Evolutionary conservation across 2,329 filamentous ascomycete genomes (phyloP), one percentile per base, ranked within the genome.

Genomic region (Aspergillus spinulosporus): DNA sequence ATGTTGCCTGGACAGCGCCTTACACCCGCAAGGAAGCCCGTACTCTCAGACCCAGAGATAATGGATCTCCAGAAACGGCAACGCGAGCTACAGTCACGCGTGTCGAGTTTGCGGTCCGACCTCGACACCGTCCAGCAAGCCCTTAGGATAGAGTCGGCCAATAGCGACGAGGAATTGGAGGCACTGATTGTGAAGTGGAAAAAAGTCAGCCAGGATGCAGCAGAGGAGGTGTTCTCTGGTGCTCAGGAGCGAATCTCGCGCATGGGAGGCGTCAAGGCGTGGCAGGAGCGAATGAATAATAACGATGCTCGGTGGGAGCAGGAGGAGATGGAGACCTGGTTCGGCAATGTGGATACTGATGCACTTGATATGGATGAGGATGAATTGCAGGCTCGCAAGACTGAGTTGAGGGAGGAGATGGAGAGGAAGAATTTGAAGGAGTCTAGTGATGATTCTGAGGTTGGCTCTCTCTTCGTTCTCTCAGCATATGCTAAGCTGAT

Each of bases 171-270:
- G 1, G 84, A 88, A 56, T 74, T 90, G 26, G 72, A 80, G 42
- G 72, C 67, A 0, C 66, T 89, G 61, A 80, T 84, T 42, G 68
- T 68, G 2, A 87, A 82, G 68, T 91, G 88, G 88, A 82, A 78
- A 46, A 70, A 66, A 0, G 82, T 84, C 15, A 83, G 82, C 57
- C 79, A 86, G 59, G 74, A 79, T 49, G 87, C 85, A 5, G 88
- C 88, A 1, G 88, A 90, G 62, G 85, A 88, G 64, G 73, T 89
- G 8, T 90, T 88, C 68, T 78, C 74, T 26, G 73, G 77, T 15
- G 84, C 87, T 21, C 80, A 80, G 59, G 84, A 86, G 68, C 74
- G 84, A 52, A 78, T 88, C 37, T 77, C 83, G 64, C 74, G 81
- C 62, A 86, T 87, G 82, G 86, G 86, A 15, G 86, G 85, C 1